Conservation (phyloP, 306 rosid species). For the Ormosia semicastrata region DNA sequence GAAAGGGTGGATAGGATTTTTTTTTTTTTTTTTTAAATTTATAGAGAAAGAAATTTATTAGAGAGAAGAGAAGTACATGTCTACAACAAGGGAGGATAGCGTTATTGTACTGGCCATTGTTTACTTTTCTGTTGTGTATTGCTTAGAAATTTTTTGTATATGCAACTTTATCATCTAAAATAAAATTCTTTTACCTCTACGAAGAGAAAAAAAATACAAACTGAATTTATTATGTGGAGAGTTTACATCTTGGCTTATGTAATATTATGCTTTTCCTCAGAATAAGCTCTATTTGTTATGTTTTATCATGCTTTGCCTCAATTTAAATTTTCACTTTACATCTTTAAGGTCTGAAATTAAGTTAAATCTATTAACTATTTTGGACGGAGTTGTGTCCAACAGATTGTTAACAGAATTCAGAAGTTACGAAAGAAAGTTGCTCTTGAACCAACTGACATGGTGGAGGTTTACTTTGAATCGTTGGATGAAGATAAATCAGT, state of each 20-base stretch:
- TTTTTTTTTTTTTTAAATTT: not conserved
- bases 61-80: not conserved
- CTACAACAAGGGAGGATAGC: not conserved
- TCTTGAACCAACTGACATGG: constrained; percentile 85
- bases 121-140: not conserved
- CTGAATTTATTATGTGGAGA: not conserved
- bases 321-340: not conserved
- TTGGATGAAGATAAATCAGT: constrained; percentile 67
- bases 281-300: not conserved
- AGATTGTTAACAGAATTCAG: constrained; percentile 97
- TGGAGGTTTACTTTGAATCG: constrained; percentile 83
- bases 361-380: not conserved
- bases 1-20: not conserved
- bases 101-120: not conserved
- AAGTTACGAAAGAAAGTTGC: constrained; percentile 87
- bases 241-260: not conserved
- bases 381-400: not conserved
- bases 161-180: not conserved
- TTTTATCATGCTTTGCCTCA: constrained; percentile 7
- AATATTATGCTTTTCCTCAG: not conserved
- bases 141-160: not conserved
- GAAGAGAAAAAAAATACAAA: not conserved
- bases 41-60: not conserved
- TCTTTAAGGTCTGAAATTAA: not conserved
- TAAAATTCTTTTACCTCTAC: not conserved